Percentiles rank a stretch among this genome's conserved stretches.
Evolutionary conservation across 106 monocot species (phyloP).

Genomic region (Triglochin maritima): DNA sequence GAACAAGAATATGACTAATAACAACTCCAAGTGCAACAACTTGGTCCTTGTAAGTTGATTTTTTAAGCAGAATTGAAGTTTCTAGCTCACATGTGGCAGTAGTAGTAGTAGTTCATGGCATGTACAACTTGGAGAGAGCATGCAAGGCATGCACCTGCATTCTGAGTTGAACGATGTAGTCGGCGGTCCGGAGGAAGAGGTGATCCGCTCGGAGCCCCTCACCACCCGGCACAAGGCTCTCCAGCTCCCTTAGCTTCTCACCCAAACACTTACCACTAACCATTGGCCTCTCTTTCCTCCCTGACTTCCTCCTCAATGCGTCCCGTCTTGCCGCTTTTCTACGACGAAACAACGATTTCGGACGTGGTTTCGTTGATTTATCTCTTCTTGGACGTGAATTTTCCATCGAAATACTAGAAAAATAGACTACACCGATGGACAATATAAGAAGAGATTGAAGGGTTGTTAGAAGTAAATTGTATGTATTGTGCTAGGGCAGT

Average conservation of each 20-base stretch:
- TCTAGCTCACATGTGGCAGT: background rate
- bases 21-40: no score
- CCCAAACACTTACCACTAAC: background rate
- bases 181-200: conserved; percentile 41
- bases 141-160: conserved; percentile 33
- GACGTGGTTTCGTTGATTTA: background rate
- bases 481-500: background rate
- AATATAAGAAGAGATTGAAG: background rate
- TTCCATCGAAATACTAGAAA: background rate
- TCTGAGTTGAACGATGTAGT: conserved; percentile 48
- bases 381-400: background rate
- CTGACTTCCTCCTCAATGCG: background rate
- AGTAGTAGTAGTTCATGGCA: conserved; percentile 6
- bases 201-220: conserved; percentile 29
- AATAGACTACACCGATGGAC: background rate
- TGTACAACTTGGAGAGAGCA: conserved; percentile 29
- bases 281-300: background rate
- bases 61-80: no score
- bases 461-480: background rate
- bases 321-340: background rate
- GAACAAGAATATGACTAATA: no score
- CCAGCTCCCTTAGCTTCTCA: conserved; percentile 53
- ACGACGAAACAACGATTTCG: background rate
- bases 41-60: no score
- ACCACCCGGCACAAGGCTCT: conserved; percentile 55